phyloP scores from a whole-genome alignment of 805 yeast genomes.

The Hanseniaspora nectarophila region DNA sequence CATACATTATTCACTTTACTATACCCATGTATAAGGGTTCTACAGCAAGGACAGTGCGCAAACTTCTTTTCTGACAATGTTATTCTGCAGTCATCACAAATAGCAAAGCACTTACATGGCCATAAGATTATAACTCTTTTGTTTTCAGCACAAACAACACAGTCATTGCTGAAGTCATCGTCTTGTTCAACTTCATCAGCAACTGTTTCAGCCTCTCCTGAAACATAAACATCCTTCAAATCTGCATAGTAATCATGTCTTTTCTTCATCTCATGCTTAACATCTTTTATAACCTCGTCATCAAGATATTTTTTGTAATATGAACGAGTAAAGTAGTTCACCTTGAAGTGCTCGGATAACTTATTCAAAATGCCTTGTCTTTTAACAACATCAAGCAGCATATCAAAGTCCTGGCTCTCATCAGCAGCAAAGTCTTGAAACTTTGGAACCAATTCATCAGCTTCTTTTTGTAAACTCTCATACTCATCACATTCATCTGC shows the following conservation, averaged over 20 bases:
- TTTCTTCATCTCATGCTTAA: slow-evolving; percentile 24
- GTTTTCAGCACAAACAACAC: slow-evolving; percentile 73
- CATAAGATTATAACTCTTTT: slow-evolving; percentile 69
- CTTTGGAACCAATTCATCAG: neutral
- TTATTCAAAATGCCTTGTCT: neutral
- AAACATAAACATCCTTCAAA: neutral
- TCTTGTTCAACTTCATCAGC: neutral
- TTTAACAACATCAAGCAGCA: slow-evolving; percentile 1
- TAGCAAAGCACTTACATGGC: slow-evolving; percentile 86
- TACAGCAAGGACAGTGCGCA: slow-evolving; percentile 74
- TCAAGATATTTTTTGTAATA: slow-evolving; percentile 26
- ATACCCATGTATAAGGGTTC: slow-evolving; percentile 53
- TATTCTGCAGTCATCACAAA: slow-evolving; percentile 74
- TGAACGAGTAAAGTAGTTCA: slow-evolving; percentile 27
- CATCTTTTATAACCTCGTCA: slow-evolving; percentile 25
- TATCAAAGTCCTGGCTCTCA: neutral
- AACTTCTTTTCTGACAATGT: slow-evolving; percentile 61
- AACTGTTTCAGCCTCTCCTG: neutral
- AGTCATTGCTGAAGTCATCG: slow-evolving; percentile 25
- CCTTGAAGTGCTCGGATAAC: neutral
- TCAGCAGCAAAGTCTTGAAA: neutral
- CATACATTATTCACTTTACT: slow-evolving; percentile 29
- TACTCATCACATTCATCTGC: neutral
- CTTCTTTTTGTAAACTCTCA: neutral
- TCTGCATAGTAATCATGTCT: slow-evolving; percentile 22